Conservation (phyloP, 1,139 yeast species). For the Ashbya aceris region DNA sequence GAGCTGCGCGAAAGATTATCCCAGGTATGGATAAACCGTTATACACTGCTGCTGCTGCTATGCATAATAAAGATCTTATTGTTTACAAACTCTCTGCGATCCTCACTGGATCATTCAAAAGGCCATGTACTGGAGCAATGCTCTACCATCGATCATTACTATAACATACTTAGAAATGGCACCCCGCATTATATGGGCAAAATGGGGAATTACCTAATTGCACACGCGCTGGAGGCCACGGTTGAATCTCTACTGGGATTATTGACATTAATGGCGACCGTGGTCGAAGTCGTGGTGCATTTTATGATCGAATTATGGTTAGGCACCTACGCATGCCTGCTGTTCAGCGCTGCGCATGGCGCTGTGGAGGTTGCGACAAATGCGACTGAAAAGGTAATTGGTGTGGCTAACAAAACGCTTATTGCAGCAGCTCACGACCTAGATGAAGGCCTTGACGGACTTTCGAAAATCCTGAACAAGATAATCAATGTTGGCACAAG, state of each 20-base stretch:
- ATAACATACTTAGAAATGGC: constrained; percentile 33
- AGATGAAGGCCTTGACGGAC: constrained; percentile 50
- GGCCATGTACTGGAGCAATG: constrained; percentile 36
- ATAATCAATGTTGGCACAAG: constrained; percentile 36
- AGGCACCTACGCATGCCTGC: constrained; percentile 80
- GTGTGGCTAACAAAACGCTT: constrained; percentile 53
- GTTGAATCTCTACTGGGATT: constrained; percentile 37
- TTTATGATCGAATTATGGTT: constrained; percentile 64
- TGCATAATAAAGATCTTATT: constrained; percentile 42
- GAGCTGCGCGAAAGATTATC: constrained; percentile 41
- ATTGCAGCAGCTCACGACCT: constrained; percentile 46
- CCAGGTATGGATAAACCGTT: constrained; percentile 52
- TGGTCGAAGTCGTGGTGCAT: constrained; percentile 48
- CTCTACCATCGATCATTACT: constrained; percentile 37
- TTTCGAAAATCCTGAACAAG: constrained; percentile 46
- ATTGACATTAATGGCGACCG: constrained; percentile 40
- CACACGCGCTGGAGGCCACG: constrained; percentile 38
- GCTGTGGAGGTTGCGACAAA: constrained; percentile 66
- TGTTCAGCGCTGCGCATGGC: constrained; percentile 65
- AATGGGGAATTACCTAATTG: constrained; percentile 45
- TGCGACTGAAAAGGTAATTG: constrained; percentile 54
- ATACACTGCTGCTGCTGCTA: constrained; percentile 39
- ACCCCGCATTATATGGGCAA: constrained; percentile 50
- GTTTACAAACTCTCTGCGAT: constrained; percentile 37
- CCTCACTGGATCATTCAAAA: constrained; percentile 33